Evolutionary conservation across 31 red algal genomes (phyloP), one percentile per base, ranked within the genome.

Genomic region (Odonthalia washingtoniensis): DNA sequence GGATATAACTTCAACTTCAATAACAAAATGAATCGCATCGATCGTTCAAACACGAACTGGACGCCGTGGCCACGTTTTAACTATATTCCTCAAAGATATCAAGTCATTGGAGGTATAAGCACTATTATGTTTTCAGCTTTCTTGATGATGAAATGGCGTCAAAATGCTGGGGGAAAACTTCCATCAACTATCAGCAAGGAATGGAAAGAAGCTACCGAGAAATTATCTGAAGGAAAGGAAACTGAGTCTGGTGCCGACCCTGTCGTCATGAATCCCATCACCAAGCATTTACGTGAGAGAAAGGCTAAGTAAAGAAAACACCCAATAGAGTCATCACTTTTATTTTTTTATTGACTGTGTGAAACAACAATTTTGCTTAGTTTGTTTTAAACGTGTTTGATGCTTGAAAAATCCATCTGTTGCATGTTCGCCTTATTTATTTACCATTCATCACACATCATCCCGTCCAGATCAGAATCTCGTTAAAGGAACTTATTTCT

Each of bases 1-100:
- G n/a, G n/a, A n/a, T n/a, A n/a, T n/a, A n/a, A n/a, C n/a, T n/a
- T n/a, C n/a, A n/a, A n/a, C n/a, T n/a, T n/a, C n/a, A n/a, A n/a
- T n/a, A n/a, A n/a, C n/a, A 83, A 68, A 4, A 94, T 86, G 92
- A 74, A 72, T 46, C 31, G 42, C 28, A 87, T 95, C 65, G 93
- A 95, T 72, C 93, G 88, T 63, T 95, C 93, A 37, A 74, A 74
- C 65, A 95, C 93, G 0, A 84, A 95, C 88, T 88, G 93, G 93
- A 79, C 83, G 33, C 93, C 93, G 16, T 95, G 87, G 87, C 93
- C 93, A 39, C 88, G 87, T 46, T 88, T 95, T 26, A 81, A 82
- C 0, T 70, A 76, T 40, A 73, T 95, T 72, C 67, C 77, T 24
- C 87, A 86, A 39, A 74, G 84, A 42, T 32, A 91, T 3, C 93